Evolutionary conservation across 1,139 yeast genomes (phyloP), one percentile per base, ranked within the genome.

Genomic region (Zygosaccharomyces sapae): DNA sequence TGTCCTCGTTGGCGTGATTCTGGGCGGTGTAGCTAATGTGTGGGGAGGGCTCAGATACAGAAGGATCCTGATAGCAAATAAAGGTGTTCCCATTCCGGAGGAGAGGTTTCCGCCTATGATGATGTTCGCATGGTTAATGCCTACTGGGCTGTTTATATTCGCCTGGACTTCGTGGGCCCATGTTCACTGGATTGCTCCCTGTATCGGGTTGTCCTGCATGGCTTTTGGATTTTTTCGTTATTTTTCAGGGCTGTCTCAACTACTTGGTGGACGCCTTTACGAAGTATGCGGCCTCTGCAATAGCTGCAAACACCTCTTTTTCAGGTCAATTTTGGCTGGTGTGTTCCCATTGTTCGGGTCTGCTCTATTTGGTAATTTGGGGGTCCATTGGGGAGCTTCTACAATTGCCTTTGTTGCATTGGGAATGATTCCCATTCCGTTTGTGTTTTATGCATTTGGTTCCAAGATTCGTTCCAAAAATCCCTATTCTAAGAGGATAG

Each of bases 231-330:
- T 81, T 55, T n/a, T 71, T 81, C 42, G 68, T 76, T 55, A 71
- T 81, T 67, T 69, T 73, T 75, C 66, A 77, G 68, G 67, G 76
- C 61, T 65, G 74, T 67, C 56, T 81, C 47, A 75, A 76, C 56
- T 82, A 81, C 54, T 65, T 80, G 53, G 77, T 79, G 10, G 80
- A 79, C 58, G 71, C 82, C 2, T 81, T 78, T 59, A 70, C 73
- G 6, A 67, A 69, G 33, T 76, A 73, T 51, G 80, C 86, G 18
- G 92, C 94, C 0, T 79, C 86, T 8, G 88, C 86, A 1, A 72
- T 83, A 54, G 90, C 89, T 5, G 88, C 88, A 2, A 83, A 80
- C 62, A 81, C 85, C n/a, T n/a, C n/a, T n/a, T 29, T 76, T 83
- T 53, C 61, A 72, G 92, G 55, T 81, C 83, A 38, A 55, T 79